Evolutionary conservation across 371 early-diverging fungal species (phyloP), one percentile per base, ranked within the genome.

Genomic region (Mucor ambiguus): DNA sequence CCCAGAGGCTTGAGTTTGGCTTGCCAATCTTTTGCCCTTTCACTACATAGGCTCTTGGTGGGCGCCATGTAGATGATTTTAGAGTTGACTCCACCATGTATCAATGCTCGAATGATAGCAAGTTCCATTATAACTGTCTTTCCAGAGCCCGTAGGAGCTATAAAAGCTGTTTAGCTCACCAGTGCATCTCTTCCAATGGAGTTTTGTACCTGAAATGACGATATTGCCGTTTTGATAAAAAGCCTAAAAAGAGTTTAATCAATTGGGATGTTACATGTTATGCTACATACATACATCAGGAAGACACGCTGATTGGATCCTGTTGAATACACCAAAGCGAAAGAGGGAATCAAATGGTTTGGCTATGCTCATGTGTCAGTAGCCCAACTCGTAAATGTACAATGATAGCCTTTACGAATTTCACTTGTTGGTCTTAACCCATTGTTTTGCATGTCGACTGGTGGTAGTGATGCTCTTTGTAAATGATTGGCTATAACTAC

Each of bases 131-230:
- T 61, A 22, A 80, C 88, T 1, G 95, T 94, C 69, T 96, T 95
- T 32, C 95, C 96, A 9, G 92, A 84, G 4, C 96, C 95, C 18
- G 95, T 95, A 1, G 96, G 96, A 18, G 96, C 93, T 86, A 54
- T 18, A 48, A 58, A 60, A n/a, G 86, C 30, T 12, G 24, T 55
- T 41, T 33, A 29, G 32, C 37, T 24, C 12, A 4, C 22, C 26
- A 14, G 22, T n/a, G 16, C 5, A 26, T n/a, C 14, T n/a, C 43
- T 5, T 1, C 16, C 22, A 22, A 20, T 2, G 12, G 24, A 14
- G 33, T 12, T 30, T 7, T 26, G 41, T 73, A 83, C 84, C 81
- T 61, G 79, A 79, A 24, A 84, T 81, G 8, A 92, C 87, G 12
- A 93, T 52, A 61, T 90, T 92, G 10, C 70, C 72, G 57, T 85